These are phyloP conservation scores for Phialophora expanda DNA, from an alignment of 2,329 filamentous ascomycete species.

Conservation along the genomic window DNA sequence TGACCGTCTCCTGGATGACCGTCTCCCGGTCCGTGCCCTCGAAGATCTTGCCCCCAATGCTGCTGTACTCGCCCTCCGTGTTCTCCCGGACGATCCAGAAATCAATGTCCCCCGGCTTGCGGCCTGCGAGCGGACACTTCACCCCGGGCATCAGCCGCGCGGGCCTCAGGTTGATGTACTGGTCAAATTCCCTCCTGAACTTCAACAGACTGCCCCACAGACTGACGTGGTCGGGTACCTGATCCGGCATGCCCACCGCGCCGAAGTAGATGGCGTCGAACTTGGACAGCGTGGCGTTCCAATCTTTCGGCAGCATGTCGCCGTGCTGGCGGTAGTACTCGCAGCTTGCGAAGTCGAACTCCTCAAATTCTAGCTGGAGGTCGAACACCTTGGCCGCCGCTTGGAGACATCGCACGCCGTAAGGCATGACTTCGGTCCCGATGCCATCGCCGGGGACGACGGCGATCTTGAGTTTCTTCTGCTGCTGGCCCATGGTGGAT, in stretches of 20 bases:
- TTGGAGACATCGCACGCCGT: conserved; percentile 48
- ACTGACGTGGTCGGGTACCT: conserved; percentile 62
- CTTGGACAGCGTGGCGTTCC: conserved; percentile 56
- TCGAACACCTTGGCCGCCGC: conserved; percentile 34
- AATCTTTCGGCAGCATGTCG: conserved; percentile 60
- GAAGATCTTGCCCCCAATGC: conserved; percentile 61
- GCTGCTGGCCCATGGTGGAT: conserved; percentile 15
- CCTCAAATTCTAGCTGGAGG: conserved; percentile 54
- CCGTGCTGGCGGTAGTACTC: conserved; percentile 56
- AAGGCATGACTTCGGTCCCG: conserved; percentile 64
- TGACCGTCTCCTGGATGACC: conserved; percentile 94
- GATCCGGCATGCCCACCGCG: conserved; percentile 54
- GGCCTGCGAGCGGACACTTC: conserved; percentile 56
- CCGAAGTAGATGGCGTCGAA: conserved; percentile 65
- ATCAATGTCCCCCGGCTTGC: conserved; percentile 57
- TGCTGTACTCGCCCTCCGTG: conserved; percentile 99
- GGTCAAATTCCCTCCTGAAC: conserved; percentile 61
- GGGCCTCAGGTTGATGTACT: conserved; percentile 63
- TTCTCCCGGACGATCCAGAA: conserved; percentile 87
- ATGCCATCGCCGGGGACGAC: conserved; percentile 69
- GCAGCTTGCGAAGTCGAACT: conserved; percentile 56
- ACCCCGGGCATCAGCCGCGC: conserved; percentile 60
- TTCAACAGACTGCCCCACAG: conserved; percentile 62
- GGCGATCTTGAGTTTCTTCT: conserved; percentile 50
- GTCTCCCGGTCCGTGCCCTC: conserved; percentile 67